These are phyloP conservation scores for Vaccinium darrowii DNA, from an alignment of 148 eudicot species.

Conservation along the genomic window DNA sequence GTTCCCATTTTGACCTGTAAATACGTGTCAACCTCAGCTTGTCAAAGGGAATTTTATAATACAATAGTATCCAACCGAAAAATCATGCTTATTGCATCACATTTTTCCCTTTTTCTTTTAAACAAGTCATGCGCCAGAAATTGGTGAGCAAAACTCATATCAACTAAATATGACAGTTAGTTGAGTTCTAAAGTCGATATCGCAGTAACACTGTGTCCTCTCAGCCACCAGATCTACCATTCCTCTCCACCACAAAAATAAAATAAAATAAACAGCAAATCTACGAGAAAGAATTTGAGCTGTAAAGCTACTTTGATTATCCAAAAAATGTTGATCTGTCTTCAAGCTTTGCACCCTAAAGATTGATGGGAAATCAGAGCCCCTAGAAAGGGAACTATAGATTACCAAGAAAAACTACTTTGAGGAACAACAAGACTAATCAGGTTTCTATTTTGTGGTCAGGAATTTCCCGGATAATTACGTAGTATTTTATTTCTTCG, in stretches of 20 bases:
- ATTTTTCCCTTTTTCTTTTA: background rate
- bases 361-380: background rate
- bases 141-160: background rate
- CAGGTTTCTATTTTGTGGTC: too few relatives aligned
- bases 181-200: too few relatives aligned
- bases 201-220: too few relatives aligned
- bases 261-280: too few relatives aligned
- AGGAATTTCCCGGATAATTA: too few relatives aligned
- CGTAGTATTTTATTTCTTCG: too few relatives aligned
- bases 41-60: background rate
- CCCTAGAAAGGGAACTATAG: background rate
- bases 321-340: background rate
- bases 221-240: too few relatives aligned
- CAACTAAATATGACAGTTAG: too few relatives aligned
- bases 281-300: background rate
- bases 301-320: background rate
- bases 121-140: background rate
- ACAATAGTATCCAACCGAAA: background rate
- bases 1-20: conserved; percentile 57
- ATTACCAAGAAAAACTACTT: background rate
- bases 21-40: background rate
- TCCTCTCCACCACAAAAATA: too few relatives aligned
- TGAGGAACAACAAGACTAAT: too few relatives aligned
- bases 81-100: background rate
- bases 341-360: background rate